Base-by-base conservation (phyloP, 2,329 filamentous ascomycete species). In the Sarocladiaceae sp. region DNA sequence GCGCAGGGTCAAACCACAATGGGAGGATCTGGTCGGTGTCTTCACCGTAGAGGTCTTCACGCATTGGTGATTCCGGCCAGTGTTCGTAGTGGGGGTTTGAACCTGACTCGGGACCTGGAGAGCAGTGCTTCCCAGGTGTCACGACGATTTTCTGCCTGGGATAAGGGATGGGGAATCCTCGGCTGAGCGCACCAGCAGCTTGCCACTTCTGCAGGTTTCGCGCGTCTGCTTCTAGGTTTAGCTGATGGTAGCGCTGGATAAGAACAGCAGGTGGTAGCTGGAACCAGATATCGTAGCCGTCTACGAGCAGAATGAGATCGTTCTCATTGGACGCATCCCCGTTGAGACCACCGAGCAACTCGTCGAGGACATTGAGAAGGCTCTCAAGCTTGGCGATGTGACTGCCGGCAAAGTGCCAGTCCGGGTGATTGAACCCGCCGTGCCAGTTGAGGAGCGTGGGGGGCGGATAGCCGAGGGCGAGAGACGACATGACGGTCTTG, bases 271-370 rank as follows among this genome's bases (percentile, higher is more conserved):
- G 60, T 0, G 63, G 63, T 1, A 67, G 55, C 42, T 67, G 64
- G 33, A 67, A 67, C 63, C 63, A 66, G 29, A 62, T 51, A 33
- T 67, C 62, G 47, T 67, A 60, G 0, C 62, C 59, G 19, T 67
- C 64, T 2, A 67, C 59, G n/a, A 67, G 51, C 0, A 67, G 50
- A 1, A 58, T 57, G 1, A 67, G 46, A 44, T 65, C 61, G 10
- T 65, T 53, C 6, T 62, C 55, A 24, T 51, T 50, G 4, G 50
- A 43, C 9, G 11, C 39, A 3, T 47, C 49, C 24, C 27, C 41
- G 20, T 53, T 21, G n/a, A 29, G 9, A 9, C 26, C 26, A 0
- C 53, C 49, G 3, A 64, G 53, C 1, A 64, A 47, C 1, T 53
- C 52, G 24, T 62, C 53, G 7, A 63, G 57, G 15, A 52, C 59